Percentiles rank a stretch among this genome's conserved stretches.
These are phyloP conservation scores for Phytopythium aichiense DNA, from an alignment of 352 stramenopile genomes.

Conservation along the genomic window DNA sequence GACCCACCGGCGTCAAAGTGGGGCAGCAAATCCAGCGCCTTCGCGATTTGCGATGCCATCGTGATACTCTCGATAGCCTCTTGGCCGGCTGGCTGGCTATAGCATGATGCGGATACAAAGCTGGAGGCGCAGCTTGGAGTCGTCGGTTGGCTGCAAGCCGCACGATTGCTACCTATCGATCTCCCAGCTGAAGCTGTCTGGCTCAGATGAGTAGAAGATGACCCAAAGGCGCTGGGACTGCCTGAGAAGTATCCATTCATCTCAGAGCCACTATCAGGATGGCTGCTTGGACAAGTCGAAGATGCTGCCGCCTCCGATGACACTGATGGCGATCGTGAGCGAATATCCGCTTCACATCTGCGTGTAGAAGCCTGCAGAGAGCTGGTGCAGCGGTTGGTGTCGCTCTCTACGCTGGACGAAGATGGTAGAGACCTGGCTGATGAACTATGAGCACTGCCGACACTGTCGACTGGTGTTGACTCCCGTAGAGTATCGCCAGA, in stretches of 20 bases:
- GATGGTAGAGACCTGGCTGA: not conserved
- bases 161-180: not conserved
- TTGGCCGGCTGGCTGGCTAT: not conserved
- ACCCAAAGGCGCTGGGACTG: not conserved
- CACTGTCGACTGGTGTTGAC: not conserved
- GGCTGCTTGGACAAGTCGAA: not conserved
- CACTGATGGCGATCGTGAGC: not conserved
- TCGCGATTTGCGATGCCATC: slow-evolving; percentile 5
- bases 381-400: not conserved
- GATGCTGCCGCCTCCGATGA: not conserved
- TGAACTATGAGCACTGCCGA: no score
- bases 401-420: not conserved
- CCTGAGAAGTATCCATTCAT: not conserved
- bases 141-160: not conserved
- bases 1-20: not conserved
- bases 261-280: not conserved
- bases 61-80: not conserved
- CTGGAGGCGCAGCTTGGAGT: not conserved
- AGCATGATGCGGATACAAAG: not conserved
- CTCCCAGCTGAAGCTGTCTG: not conserved
- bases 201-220: not conserved
- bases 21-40: slow-evolving; percentile 6
- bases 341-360: not conserved
- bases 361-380: not conserved
- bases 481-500: not conserved